Evolutionary conservation across 2,329 filamentous ascomycete species (phyloP), one percentile per base, ranked within the genome.

Genomic region (Colletotrichum chlorophyti): DNA sequence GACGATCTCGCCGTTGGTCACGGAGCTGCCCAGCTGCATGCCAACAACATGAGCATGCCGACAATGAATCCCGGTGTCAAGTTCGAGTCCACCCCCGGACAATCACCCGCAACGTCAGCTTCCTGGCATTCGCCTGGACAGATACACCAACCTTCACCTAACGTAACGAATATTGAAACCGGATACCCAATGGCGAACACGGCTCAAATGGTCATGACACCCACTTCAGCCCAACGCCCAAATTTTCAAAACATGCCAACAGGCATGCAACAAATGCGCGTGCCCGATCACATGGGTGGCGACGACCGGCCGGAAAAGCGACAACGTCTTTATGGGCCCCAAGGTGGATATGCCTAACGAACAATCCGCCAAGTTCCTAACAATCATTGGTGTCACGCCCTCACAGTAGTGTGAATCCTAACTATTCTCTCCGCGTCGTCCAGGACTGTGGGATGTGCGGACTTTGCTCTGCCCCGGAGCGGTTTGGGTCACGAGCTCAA

Each of bases 71-170:
- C 68, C 7, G 68, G 72, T 21, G 71, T 76, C 52, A 86, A 86
- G 65, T 84, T 84, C 58, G 80, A 83, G 47, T 46, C 58, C 6
- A 79, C 81, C 3, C 81, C 82, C n/a, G 81, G 83, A 57, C 80
- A 82, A 53, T 83, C 82, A 3, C 79, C 82, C 3, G 74, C 68
- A 15, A 70, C 79, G 9, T 79, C 78, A 29, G 72, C 70, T 53
- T 80, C 70, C 51, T 83, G 72, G 82, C 78, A 74, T 73, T 84
- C 82, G 10, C 82, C 83, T 0, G 75, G 76, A 21, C 80, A 83
- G 53, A 74, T 84, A 66, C 74, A 77, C 14, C 81, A 83, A 53
- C 70, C 77, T 2, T 81, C 80, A 9, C 79, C 80, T 2, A 76
- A 74, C 48, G 66, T 65, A 6, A 65, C 66, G 43, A 70, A 69